Evolutionary conservation across 2,329 filamentous ascomycete genomes (phyloP), one percentile per base, ranked within the genome.

Genomic region (Aspergillus viridinutans): DNA sequence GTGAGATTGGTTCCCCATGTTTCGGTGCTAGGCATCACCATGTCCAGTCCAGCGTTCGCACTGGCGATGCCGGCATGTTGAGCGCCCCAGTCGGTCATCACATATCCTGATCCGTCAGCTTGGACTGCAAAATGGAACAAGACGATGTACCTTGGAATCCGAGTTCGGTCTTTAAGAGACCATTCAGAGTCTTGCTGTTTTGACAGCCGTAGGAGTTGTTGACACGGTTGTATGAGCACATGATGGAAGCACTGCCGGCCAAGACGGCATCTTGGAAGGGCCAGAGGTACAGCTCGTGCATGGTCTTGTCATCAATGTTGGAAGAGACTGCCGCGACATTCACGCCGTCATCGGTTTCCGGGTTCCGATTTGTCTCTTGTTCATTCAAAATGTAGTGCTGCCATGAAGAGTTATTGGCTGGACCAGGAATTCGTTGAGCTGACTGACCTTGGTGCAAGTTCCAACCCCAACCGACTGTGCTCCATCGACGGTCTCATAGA

Each of bases 171-270:
- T 93, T 94, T 63, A 94, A 78, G 8, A 93, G 73, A 49, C 87
- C 85, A 69, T 94, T 94, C 59, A 91, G 76, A 5, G 87, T 76
- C 69, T 90, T 87, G 50, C 86, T 89, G 77, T 94, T 93, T 67
- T 93, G 88, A 73, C 90, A 93, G 21, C 74, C 82, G 61, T 92
- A 91, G 3, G 85, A 90, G 74, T 91, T 90, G 78, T 95, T 94
- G 72, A 92, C 69, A 63, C 90, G 86, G 63, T 78, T 66, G 50
- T 78, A 78, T 0, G 69, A 74, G 60, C 85, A 88, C 86, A 88
- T 88, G 42, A 87, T 72, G 0, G 80, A 82, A 0, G 77, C 81
- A 0, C 80, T 80, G 0, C 84, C 84, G 3, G 84, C 83, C 10
- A 71, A 76, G 3, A 89, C 71, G 0, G 83, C 81, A 56, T 88